A percentile compares a stretch with the other conserved stretches of the same genome.
phyloP scores from a whole-genome alignment of 2,329 filamentous ascomycete species.

The Nothophoma quercina region DNA sequence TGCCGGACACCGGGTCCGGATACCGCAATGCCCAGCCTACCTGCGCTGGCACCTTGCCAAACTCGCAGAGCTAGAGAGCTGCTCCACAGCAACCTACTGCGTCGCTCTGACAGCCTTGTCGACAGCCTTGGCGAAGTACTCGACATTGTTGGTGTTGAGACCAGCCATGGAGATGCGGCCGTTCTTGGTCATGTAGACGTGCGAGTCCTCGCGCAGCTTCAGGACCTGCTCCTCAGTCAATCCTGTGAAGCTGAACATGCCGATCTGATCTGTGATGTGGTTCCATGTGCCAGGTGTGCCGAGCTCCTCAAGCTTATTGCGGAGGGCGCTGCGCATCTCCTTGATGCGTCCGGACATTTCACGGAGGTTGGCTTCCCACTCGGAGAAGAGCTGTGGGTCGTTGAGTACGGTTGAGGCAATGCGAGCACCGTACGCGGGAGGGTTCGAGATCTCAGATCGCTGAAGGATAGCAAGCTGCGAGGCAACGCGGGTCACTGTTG shows the following conservation, averaged over 20 bases:
- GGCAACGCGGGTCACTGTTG: slow-evolving; percentile 70
- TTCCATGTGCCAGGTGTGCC: slow-evolving; percentile 92
- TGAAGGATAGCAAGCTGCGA: slow-evolving; percentile 94
- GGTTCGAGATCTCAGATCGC: slow-evolving; percentile 96
- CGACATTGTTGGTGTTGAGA: slow-evolving; percentile 89
- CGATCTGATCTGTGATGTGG: slow-evolving; percentile 98
- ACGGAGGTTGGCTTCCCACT: slow-evolving; percentile 91
- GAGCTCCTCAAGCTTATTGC: slow-evolving; percentile 81
- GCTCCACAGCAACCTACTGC: slow-evolving; percentile 29
- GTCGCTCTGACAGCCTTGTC: slow-evolving; percentile 78
- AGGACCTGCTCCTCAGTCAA: slow-evolving; percentile 76
- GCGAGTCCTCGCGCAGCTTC: slow-evolving; percentile 72
- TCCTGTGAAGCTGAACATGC: slow-evolving; percentile 98
- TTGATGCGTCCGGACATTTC: slow-evolving; percentile 97
- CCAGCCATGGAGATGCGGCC: slow-evolving; percentile 98
- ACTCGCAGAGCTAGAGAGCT: neutral
- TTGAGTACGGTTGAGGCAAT: slow-evolving; percentile 88
- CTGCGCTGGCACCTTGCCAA: neutral
- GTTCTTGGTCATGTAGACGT: slow-evolving; percentile 96
- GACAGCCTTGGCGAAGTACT: slow-evolving; percentile 90
- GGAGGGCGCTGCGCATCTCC: slow-evolving; percentile 82
- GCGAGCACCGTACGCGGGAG: slow-evolving; percentile 90
- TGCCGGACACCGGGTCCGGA: neutral
- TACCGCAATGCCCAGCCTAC: neutral
- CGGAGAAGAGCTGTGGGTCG: slow-evolving; percentile 77